Evolutionary conservation across 1,139 yeast genomes (phyloP).

Genomic region (Pichia terricola): DNA sequence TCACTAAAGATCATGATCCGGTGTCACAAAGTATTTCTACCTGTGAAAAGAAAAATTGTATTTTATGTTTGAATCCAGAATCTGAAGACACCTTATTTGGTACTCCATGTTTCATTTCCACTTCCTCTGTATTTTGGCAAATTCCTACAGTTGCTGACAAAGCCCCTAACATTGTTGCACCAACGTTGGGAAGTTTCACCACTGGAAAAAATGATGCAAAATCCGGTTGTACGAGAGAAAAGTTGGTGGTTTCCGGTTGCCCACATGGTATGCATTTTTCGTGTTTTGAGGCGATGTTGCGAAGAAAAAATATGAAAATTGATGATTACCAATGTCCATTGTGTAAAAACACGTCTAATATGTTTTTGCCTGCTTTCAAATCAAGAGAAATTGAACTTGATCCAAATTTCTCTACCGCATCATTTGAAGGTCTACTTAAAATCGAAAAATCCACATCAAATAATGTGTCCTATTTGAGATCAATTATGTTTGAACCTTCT

Average conservation of each 20-base stretch:
- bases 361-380: constrained; percentile 37
- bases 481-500: constrained; percentile 17
- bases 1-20: neutral
- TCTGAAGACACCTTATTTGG: constrained; percentile 41
- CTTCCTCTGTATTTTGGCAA: constrained; percentile 37
- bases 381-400: constrained; percentile 17
- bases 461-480: constrained; percentile 17
- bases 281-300: constrained; percentile 37
- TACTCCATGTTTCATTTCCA: constrained; percentile 34
- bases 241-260: constrained; percentile 46
- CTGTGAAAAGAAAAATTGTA: constrained; percentile 38
- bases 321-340: constrained; percentile 49
- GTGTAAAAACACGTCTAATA: constrained; percentile 45
- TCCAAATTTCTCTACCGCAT: constrained; percentile 9
- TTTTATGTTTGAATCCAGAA: constrained; percentile 57
- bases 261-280: constrained; percentile 59
- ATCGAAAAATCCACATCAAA: constrained; percentile 4
- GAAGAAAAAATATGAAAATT: constrained; percentile 11
- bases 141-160: constrained; percentile 29
- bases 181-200: constrained; percentile 5
- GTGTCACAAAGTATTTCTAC: neutral
- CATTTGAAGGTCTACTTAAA: neutral
- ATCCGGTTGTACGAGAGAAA: constrained; percentile 16
- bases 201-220: neutral
- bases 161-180: constrained; percentile 12